phyloP scores from a whole-genome alignment of 2,329 filamentous ascomycete species.

The Truncatella angustata region DNA sequence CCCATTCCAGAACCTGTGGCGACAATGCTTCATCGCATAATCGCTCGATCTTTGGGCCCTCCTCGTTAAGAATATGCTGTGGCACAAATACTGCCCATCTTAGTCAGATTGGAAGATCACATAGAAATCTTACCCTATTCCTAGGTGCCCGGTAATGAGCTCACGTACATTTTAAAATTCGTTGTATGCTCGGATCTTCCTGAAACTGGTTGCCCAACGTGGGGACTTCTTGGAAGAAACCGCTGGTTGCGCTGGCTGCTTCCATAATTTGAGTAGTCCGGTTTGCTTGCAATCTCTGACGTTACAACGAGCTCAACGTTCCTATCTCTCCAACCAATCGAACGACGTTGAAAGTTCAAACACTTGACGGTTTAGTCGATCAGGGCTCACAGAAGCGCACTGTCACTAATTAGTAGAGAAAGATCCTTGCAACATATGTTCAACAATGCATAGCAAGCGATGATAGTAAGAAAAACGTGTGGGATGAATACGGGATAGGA shows the following conservation, averaged over 20 bases:
- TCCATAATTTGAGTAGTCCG: no score
- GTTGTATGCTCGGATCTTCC: slow-evolving; percentile 17
- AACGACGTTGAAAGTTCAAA: no score
- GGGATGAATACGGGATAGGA: no score
- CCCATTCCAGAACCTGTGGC: slow-evolving; percentile 51
- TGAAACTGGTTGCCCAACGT: slow-evolving; percentile 19
- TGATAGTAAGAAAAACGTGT: no score
- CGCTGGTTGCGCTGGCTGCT: slow-evolving; percentile 26
- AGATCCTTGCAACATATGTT: no score
- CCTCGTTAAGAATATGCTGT: slow-evolving; percentile 32
- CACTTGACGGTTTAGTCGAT: no score
- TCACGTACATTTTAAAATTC: slow-evolving; percentile 16
- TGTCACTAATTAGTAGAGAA: no score
- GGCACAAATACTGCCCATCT: slow-evolving; percentile 48
- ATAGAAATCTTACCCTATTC: neutral
- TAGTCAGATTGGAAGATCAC: neutral
- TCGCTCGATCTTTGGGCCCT: slow-evolving; percentile 41
- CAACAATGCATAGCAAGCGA: no score
- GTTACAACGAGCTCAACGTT: no score
- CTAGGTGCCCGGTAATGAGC: neutral
- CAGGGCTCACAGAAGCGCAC: no score
- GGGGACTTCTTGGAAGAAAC: slow-evolving; percentile 19
- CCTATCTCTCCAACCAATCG: no score
- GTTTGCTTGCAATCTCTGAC: no score
- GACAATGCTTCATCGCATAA: slow-evolving; percentile 54